A percentile compares a stretch with the other conserved stretches of the same genome.
phyloP scores from a whole-genome alignment of 192 early-diverging fungal species.

The Gonapodya sp. region DNA sequence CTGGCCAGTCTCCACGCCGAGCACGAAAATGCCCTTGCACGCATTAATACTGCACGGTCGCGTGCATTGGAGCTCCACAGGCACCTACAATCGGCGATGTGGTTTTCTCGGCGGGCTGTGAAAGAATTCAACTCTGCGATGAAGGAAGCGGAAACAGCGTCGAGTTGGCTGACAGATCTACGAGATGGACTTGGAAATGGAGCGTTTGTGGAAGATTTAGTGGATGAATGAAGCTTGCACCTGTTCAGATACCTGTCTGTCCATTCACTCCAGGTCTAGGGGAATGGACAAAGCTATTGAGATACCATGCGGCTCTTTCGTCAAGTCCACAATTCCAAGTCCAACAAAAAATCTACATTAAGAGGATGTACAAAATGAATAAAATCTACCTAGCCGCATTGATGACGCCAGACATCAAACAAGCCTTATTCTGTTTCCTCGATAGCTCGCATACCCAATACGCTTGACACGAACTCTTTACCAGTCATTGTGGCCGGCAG shows the following conservation, averaged over 20 bases:
- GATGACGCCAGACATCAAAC: too few species aligned
- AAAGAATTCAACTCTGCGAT: neutral
- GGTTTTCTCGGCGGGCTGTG: neutral
- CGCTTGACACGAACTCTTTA: neutral
- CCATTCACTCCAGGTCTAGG: too few species aligned
- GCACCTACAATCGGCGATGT: neutral
- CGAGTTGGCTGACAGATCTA: neutral
- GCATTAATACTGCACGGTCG: neutral
- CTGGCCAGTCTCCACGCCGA: neutral
- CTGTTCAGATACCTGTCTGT: too few species aligned
- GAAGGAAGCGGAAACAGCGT: neutral
- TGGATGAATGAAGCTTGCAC: too few species aligned
- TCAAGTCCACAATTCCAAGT: too few species aligned
- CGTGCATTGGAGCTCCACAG: neutral
- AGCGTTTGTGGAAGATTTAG: neutral
- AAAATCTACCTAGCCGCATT: too few species aligned
- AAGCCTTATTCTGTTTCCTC: too few species aligned
- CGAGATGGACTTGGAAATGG: neutral
- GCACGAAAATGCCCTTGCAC: neutral
- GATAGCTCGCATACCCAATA: neutral
- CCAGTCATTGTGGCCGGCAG: neutral
- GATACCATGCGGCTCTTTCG: too few species aligned
- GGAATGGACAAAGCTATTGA: too few species aligned
- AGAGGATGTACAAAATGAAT: too few species aligned
- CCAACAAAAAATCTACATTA: too few species aligned